Evolutionary conservation across 192 early-diverging fungal genomes (phyloP), one percentile per base, ranked within the genome.

Genomic region (Coemansia furcata): DNA sequence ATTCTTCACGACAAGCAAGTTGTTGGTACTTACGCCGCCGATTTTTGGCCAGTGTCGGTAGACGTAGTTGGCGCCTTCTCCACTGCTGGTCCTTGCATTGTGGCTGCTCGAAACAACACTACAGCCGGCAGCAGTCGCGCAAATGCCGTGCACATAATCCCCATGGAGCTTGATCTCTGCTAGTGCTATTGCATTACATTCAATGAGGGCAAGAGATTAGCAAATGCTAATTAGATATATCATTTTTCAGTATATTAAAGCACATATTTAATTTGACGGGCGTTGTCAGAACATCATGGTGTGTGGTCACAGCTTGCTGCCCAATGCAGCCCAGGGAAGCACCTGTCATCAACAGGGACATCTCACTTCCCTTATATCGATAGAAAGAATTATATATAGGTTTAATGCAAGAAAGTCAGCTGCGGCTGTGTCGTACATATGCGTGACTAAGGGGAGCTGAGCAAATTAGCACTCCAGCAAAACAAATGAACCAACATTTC

Each of bases 31-130:
- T 70, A 73, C 52, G 37, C 55, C 12, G 55, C 71, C 30, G 71
- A 55, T 11, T 73, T 70, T 9, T 82, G 79, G 79, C 79, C 74
- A 11, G 46, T 50, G 9, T 65, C 67, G 11, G 62, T 83, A 2
- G 70, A 63, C 30, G 57, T 74, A 10, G 29, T 65, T 40, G 39
- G 69, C 3, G 30, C 30, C 2, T 67, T 65, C 0, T 50, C 50
- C 1, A 68, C 38, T 11, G 33, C 44, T 19, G 42, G 61, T 0
- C 74, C 78, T 37, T 63, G 47, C 14, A 44, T 82, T 37, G 71
- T 65, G 4, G 44, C 74, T 37, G 79, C 63, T 4, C 64, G 76
- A 39, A 71, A 64, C 63, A 65, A 15, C 26, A 46, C 21, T n/a
- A 23, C 26, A 10, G 68, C 21, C 8, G 43, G 19, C 3, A 39